These are phyloP conservation scores for Epichloe baconii DNA, from an alignment of 2,329 filamentous ascomycete genomes.

Conservation along the genomic window DNA sequence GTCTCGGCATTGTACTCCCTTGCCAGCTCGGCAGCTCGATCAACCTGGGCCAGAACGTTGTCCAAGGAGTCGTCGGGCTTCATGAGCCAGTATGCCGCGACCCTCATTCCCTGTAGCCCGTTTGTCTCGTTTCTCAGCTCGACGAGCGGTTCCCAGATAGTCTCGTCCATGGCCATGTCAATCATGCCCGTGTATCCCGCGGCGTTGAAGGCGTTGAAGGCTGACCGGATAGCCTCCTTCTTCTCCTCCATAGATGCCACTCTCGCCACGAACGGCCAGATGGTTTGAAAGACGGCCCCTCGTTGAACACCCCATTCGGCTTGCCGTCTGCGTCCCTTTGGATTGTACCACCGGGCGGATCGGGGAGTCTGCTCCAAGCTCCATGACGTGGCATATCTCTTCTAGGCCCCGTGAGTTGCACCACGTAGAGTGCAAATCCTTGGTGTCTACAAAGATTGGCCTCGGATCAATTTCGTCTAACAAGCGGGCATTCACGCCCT, in stretches of 20 bases:
- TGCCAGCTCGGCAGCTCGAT: slow-evolving; percentile 33
- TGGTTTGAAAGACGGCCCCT: slow-evolving; percentile 37
- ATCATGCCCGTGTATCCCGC: slow-evolving; percentile 42
- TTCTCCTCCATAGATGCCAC: slow-evolving; percentile 35
- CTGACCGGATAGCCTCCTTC: slow-evolving; percentile 32
- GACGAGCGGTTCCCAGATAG: slow-evolving; percentile 37
- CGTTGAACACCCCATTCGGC: slow-evolving; percentile 36
- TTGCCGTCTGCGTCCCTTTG: slow-evolving; percentile 34
- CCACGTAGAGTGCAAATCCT: slow-evolving; percentile 44
- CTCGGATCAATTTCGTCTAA: slow-evolving; percentile 40
- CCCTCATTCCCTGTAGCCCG: slow-evolving; percentile 22
- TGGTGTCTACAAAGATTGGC: slow-evolving; percentile 43
- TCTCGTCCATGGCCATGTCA: slow-evolving; percentile 50
- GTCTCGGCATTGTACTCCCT: slow-evolving; percentile 19
- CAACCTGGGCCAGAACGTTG: slow-evolving; percentile 31
- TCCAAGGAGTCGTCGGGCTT: slow-evolving; percentile 30
- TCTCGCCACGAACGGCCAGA: slow-evolving; percentile 40
- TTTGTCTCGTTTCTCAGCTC: slow-evolving; percentile 26
- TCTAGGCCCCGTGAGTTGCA: slow-evolving; percentile 37
- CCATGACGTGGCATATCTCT: slow-evolving; percentile 27
- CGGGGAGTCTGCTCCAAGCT: slow-evolving; percentile 27
- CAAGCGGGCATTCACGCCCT: slow-evolving; percentile 28
- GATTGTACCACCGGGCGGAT: slow-evolving; percentile 38
- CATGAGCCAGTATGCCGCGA: slow-evolving; percentile 46
- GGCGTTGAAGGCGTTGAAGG: slow-evolving; percentile 34